Evolutionary conservation across 441 rosid species (phyloP).

Genomic region (Adansonia madagascariensis): DNA sequence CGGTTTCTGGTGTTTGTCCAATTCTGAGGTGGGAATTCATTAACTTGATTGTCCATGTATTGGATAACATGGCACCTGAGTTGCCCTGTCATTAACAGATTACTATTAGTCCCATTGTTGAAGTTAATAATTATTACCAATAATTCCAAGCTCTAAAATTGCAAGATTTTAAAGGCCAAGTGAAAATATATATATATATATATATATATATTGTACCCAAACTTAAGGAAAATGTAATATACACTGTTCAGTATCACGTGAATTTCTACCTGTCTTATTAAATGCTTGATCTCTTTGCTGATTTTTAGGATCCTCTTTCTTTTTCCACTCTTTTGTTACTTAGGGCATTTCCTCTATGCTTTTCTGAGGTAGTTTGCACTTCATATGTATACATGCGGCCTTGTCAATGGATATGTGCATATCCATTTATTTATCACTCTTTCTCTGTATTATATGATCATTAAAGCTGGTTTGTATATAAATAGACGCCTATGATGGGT

Average conservation of each 20-base stretch:
- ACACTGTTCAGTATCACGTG: background rate
- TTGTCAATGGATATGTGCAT: background rate
- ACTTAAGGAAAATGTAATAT: conserved; percentile 18
- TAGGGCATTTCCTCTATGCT: background rate
- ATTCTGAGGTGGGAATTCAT: background rate
- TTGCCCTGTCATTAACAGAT: background rate
- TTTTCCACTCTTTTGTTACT: background rate
- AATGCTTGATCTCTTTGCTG: background rate
- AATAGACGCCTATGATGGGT: background rate
- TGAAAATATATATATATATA: background rate
- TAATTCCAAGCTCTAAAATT: background rate
- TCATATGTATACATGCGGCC: background rate
- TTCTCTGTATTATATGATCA: background rate
- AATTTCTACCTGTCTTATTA: background rate
- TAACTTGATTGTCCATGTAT: background rate
- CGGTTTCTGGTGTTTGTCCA: background rate
- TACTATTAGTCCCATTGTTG: background rate
- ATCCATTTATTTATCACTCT: background rate
- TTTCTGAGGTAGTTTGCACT: background rate
- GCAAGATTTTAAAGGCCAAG: background rate
- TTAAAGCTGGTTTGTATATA: background rate
- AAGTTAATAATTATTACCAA: background rate
- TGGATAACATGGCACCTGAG: background rate
- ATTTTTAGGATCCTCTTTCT: background rate
- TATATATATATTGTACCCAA: background rate